These are phyloP conservation scores for Phaeosphaeriaceae sp. DNA, from an alignment of 2,329 filamentous ascomycete genomes.

Conservation along the genomic window DNA sequence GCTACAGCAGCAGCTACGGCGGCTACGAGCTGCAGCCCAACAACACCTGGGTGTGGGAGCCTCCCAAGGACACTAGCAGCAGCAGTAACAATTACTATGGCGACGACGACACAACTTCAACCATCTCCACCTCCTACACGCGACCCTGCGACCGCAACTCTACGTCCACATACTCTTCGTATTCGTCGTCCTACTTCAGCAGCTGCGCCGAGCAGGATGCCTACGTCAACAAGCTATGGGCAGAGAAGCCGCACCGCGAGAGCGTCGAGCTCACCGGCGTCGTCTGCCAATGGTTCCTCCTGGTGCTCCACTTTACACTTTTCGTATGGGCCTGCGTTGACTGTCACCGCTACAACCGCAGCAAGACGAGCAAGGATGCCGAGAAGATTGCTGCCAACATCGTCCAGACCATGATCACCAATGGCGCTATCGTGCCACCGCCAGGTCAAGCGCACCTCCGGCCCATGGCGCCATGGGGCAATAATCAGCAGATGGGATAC, in stretches of 20 bases:
- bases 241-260: constrained; percentile 25
- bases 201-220: constrained; percentile 40
- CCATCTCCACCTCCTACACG: constrained; percentile 15
- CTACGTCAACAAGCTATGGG: constrained; percentile 41
- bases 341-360: constrained; percentile 32
- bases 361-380: constrained; percentile 36
- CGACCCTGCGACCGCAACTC: constrained; percentile 22
- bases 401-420: constrained; percentile 43
- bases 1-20: constrained; percentile 15
- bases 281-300: constrained; percentile 40
- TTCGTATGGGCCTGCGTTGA: constrained; percentile 52
- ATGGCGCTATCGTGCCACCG: constrained; percentile 37
- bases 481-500: constrained; percentile 12
- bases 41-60: constrained; percentile 42
- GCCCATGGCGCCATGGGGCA: constrained; percentile 13
- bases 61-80: background rate
- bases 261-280: constrained; percentile 30
- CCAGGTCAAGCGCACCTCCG: constrained; percentile 23
- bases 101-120: background rate
- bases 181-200: constrained; percentile 13
- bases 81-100: background rate
- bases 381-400: constrained; percentile 44
- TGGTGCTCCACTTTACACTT: constrained; percentile 43
- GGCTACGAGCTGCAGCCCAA: constrained; percentile 34
- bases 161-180: background rate